These are phyloP conservation scores for Mycena kentingensis DNA, from an alignment of 768 basidiomycete species.

Conservation along the genomic window DNA sequence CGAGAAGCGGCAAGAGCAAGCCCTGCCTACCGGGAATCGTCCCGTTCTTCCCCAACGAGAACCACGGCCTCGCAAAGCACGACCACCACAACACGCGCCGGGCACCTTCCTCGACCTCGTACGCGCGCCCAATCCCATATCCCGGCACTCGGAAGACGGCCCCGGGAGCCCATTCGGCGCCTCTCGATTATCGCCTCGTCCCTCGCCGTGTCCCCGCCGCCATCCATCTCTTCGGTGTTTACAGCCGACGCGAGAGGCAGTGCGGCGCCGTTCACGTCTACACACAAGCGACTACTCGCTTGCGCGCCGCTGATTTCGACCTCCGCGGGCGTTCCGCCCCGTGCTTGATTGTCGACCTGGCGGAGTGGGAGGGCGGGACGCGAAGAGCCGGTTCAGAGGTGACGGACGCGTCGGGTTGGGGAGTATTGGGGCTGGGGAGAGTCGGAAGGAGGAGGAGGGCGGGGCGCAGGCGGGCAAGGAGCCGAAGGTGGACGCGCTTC, in stretches of 20 bases:
- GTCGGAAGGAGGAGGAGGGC: too few species aligned
- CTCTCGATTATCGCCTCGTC: conserved; percentile 43
- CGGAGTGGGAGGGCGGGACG: conserved; percentile 49
- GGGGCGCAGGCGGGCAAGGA: conserved; percentile 28
- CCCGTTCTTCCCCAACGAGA: too few species aligned
- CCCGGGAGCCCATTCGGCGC: conserved; percentile 35
- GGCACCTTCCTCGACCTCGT: too few species aligned
- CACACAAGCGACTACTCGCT: conserved; percentile 44
- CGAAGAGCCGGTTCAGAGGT: conserved; percentile 45
- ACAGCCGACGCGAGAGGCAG: conserved; percentile 19
- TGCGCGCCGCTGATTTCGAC: conserved; percentile 50
- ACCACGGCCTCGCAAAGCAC: too few species aligned
- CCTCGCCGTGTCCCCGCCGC: conserved; percentile 24
- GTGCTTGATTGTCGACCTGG: conserved; percentile 48
- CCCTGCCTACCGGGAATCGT: too few species aligned
- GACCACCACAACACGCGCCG: too few species aligned
- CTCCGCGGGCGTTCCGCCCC: conserved; percentile 55
- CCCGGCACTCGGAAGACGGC: too few species aligned
- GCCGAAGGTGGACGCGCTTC: conserved; percentile 51
- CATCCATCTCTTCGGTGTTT: conserved; percentile 9
- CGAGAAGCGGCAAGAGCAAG: too few species aligned
- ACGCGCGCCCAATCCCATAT: too few species aligned
- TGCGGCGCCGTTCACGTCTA: conserved; percentile 41
- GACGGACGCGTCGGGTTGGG: conserved; percentile 57
- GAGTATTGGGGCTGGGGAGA: conserved; percentile 61